Evolutionary conservation across 2,329 filamentous ascomycete genomes (phyloP), one percentile per base, ranked within the genome.

Genomic region (Drechmeria coniospora): DNA sequence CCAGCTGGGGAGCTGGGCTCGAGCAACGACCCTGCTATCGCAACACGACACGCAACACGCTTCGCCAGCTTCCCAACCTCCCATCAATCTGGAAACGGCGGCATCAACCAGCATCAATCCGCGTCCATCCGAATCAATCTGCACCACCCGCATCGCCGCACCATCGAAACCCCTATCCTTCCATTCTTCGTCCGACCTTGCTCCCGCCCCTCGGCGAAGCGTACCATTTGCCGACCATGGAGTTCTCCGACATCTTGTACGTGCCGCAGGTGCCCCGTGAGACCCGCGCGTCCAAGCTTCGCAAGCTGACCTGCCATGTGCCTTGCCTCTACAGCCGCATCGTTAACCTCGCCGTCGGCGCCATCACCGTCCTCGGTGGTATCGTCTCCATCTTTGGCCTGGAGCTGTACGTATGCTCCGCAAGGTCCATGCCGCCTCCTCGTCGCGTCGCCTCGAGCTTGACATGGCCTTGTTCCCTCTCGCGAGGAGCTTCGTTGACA

Each of bases 231-330:
- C 4, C 20, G 48, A 63, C 50, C 41, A 92, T 93, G 83, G 84
- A 93, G 58, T 81, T 84, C 63, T 87, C 82, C 37, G 83, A 92
- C 59, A 76, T 75, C 53, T 92, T 92, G 83, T 92, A 67, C 61
- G 80, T 47, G 21, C 28, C 26, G 24, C 33, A 26, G 27, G 28
- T 18, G 17, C 29, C 18, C 18, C 7, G 7, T 20, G 18, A 6
- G 7, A 10, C 18, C 18, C 18, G 5, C 20, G 4, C 20, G 10
- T 21, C 10, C 9, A 4, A 9, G 12, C 5, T 5, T 9, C 9
- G 4, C 20, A 6, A 9, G 20, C 12, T 21, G 20, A 21, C 9
- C 20, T 21, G 27, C 15, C 19, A 35, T 43, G 38, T 26, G 29
- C 28, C 30, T 18, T 38, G 30, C 42, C 35, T 8, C 33, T 42